Base-by-base conservation (phyloP, 352 stramenopile species). In the Globisporangium rhizosaccharum region DNA sequence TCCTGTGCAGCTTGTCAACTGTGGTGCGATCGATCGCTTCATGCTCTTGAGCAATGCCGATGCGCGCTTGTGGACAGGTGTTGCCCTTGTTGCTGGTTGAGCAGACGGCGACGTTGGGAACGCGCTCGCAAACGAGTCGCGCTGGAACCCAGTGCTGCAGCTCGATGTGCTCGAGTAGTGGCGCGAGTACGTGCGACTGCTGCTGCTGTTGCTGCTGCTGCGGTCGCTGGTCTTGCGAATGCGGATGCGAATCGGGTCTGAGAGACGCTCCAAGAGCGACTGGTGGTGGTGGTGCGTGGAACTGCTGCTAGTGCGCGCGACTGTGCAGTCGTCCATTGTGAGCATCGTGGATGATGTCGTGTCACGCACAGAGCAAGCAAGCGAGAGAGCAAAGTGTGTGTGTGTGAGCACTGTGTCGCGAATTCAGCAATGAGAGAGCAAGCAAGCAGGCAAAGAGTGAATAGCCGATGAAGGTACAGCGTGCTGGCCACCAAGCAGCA, bases 91-190 rank as follows among this genome's bases (percentile, higher is more conserved):
- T 15, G 44, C 51, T 48, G 57, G 28, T 9, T 23, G 23, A 23
- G 23, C 23, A 23, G 56, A 56, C 50, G 57, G 48, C 5, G 56
- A 49, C 20, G 28, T 26, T 39, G 57, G 57, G 37, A 62, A 62
- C 48, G 57, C 57, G 42, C 57, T 62, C 17, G 57, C 49, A 51
- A 62, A 57, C 51, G 51, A 57, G 17, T 57, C 51, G 51, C 51
- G 51, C 20, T 17, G 11, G 37, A 57, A 62, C 44, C 7, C 48
- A 56, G 11, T 49, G 33, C 12, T 26, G 48, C 23, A 25, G 52
- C 8, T 48, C 17, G 44, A 23, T 15, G 14, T 25, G 44, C 44
- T 48, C 36, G 53, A 61, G n/a, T 45, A 61, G 2, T 45, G 45
- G 23, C 53, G 20, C 39, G 56, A 61, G 12, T 20, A 52, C 25